Evolutionary conservation across 306 rosid genomes (phyloP).

Genomic region (Myrica gale): DNA sequence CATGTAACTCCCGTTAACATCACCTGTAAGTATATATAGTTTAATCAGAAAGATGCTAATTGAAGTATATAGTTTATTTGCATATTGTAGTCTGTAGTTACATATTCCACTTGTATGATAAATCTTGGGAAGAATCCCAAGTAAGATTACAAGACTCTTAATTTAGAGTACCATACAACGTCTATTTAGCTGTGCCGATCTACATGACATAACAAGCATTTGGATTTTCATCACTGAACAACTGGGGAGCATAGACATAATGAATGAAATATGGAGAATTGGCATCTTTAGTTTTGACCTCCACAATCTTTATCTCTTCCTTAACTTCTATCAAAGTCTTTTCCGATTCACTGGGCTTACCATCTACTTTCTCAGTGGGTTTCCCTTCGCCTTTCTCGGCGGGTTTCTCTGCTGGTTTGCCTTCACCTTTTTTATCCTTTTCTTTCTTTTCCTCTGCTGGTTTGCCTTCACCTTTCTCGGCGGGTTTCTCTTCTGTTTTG

Average conservation of each 20-base stretch:
- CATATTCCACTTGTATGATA: not conserved
- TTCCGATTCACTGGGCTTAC: slow-evolving; percentile 21
- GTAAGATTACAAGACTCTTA: too few relatives aligned
- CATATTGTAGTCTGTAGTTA: not conserved
- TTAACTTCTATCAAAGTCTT: slow-evolving; percentile 25
- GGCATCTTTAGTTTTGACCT: slow-evolving; percentile 40
- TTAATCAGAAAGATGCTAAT: too few relatives aligned
- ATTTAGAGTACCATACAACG: too few relatives aligned
- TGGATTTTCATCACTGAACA: slow-evolving; percentile 13
- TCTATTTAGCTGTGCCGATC: not conserved
- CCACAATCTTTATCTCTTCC: slow-evolving; percentile 36
- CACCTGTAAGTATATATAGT: too few relatives aligned
- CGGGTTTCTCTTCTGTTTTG: not conserved
- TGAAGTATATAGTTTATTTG: not conserved
- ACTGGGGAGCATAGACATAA: slow-evolving; percentile 71
- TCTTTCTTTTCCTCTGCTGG: not conserved
- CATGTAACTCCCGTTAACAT: too few relatives aligned
- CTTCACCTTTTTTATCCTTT: not conserved
- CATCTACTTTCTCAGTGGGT: slow-evolving; percentile 21
- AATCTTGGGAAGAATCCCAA: not conserved
- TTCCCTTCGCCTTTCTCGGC: not conserved
- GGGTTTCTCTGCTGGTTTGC: not conserved
- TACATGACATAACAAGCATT: slow-evolving; percentile 61
- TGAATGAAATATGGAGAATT: slow-evolving; percentile 71
- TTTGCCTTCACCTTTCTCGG: not conserved